phyloP scores from a whole-genome alignment of 2,329 filamentous ascomycete species.

The Alternaria brassicae region DNA sequence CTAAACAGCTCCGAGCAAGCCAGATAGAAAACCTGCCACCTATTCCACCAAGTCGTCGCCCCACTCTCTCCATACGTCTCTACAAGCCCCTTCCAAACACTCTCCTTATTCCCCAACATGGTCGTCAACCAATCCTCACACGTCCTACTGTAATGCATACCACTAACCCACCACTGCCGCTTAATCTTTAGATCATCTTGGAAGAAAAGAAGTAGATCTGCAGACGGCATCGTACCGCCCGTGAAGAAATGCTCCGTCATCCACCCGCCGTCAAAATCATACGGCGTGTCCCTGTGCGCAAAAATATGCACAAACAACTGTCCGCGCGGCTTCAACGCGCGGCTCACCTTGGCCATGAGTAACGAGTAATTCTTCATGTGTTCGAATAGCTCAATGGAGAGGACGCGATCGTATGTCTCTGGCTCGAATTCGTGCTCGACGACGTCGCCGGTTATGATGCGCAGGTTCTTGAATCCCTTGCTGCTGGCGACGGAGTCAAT shows the following conservation, averaged over 20 bases:
- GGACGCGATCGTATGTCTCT: slow-evolving; percentile 67
- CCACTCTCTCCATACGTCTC: slow-evolving; percentile 70
- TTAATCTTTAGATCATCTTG: slow-evolving; percentile 67
- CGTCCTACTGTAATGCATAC: slow-evolving; percentile 71
- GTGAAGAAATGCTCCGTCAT: slow-evolving; percentile 79
- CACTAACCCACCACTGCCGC: slow-evolving; percentile 75
- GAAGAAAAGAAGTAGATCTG: slow-evolving; percentile 72
- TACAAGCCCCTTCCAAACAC: slow-evolving; percentile 69
- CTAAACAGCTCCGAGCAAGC: slow-evolving; percentile 74
- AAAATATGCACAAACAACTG: slow-evolving; percentile 76
- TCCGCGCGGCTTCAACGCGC: slow-evolving; percentile 66
- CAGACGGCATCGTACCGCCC: slow-evolving; percentile 73
- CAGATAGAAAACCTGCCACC: slow-evolving; percentile 77
- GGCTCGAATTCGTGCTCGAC: slow-evolving; percentile 69
- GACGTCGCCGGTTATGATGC: slow-evolving; percentile 71
- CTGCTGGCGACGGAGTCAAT: slow-evolving; percentile 66
- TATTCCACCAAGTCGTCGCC: slow-evolving; percentile 68
- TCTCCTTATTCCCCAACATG: slow-evolving; percentile 65
- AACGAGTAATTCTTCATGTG: slow-evolving; percentile 79
- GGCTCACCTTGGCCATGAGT: slow-evolving; percentile 68
- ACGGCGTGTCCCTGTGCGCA: slow-evolving; percentile 68
- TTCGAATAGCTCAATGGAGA: slow-evolving; percentile 76
- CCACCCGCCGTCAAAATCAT: slow-evolving; percentile 75
- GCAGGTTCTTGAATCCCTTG: slow-evolving; percentile 66
- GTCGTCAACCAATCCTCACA: slow-evolving; percentile 73